Evolutionary conservation across 345 rosid genomes (phyloP).

Genomic region (Eucalyptus shirleyi): DNA sequence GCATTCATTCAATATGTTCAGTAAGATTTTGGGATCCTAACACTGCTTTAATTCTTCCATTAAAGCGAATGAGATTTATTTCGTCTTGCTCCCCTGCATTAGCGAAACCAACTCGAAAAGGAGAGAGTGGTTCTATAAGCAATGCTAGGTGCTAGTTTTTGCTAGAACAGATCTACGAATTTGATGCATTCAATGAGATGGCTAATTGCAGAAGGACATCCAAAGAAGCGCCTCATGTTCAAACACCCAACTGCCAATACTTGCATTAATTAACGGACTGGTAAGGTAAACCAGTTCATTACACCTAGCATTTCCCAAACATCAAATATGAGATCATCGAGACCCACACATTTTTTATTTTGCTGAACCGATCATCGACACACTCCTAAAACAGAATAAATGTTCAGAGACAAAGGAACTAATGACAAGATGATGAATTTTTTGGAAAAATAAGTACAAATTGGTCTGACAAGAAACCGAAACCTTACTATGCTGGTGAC

Average conservation of each 20-base stretch:
- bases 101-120: not conserved
- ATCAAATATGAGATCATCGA: not conserved
- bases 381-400: not conserved
- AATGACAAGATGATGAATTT: not conserved
- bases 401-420: not conserved
- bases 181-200: not conserved
- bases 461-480: not conserved
- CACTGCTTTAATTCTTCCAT: not conserved
- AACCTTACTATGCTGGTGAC: not conserved
- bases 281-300: not conserved
- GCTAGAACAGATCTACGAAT: not conserved
- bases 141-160: not conserved
- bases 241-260: not conserved
- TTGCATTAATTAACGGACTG: not conserved
- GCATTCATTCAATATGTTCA: not conserved
- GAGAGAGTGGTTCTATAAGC: not conserved
- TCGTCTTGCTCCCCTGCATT: not conserved
- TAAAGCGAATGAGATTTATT: not conserved
- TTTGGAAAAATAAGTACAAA: not conserved
- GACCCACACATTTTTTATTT: not conserved
- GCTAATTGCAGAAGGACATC: not conserved
- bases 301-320: not conserved
- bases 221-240: not conserved
- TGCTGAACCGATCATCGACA: not conserved
- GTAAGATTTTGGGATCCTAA: not conserved